Evolutionary conservation across 768 basidiomycete species (phyloP).

Genomic region (Asterophora parasitica): DNA sequence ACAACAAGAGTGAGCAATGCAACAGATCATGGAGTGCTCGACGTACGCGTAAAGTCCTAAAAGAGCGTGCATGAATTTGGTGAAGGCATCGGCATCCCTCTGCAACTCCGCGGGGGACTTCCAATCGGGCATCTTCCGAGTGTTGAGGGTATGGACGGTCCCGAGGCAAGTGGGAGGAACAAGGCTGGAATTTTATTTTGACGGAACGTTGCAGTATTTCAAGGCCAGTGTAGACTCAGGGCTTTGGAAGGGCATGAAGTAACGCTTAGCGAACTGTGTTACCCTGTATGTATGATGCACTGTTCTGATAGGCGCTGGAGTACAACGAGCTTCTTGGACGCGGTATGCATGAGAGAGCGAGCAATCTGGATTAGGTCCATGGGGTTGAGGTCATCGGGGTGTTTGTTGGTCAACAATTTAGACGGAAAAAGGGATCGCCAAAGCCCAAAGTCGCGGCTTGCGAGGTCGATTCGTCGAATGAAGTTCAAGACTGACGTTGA

Average conservation of each 20-base stretch:
- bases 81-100: conserved; percentile 41
- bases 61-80: conserved; percentile 52
- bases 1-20: not conserved
- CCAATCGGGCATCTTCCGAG: conserved; percentile 49
- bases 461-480: too few relatives aligned
- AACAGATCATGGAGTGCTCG: not conserved
- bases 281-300: not conserved
- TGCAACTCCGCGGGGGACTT: conserved; percentile 40
- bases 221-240: not conserved
- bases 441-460: too few relatives aligned
- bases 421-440: too few relatives aligned
- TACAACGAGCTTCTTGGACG: not conserved
- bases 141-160: not conserved
- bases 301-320: not conserved
- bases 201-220: not conserved
- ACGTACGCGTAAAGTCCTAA: conserved; percentile 53
- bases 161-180: not conserved
- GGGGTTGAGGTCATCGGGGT: not conserved
- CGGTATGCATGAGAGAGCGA: not conserved
- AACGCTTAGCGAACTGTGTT: not conserved
- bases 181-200: not conserved
- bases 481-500: too few relatives aligned
- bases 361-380: not conserved
- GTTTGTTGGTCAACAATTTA: too few relatives aligned
- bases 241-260: not conserved